Evolutionary conservation across 352 stramenopile species (phyloP), one percentile per base, ranked within the genome.

Genomic region (Phytophthora capsici): DNA sequence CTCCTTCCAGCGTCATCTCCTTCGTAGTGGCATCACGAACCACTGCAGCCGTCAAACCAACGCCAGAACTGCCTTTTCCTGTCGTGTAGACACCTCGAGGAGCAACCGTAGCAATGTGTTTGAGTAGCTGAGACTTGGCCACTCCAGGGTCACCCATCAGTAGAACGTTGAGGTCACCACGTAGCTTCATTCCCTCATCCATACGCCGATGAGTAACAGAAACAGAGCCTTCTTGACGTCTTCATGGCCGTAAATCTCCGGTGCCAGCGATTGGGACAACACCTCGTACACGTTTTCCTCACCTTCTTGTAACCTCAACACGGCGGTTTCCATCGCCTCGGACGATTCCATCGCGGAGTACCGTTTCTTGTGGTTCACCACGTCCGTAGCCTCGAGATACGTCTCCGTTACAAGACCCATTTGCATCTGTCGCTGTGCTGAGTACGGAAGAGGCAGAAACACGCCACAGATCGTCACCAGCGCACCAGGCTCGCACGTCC

Each of bases 191-290:
- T 10, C 97, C 84, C 71, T 96, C 87, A 60, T 96, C 87, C 82
- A 96, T 96, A 16, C 84, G 78, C 97, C 92, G 12, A 99, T 98
- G 20, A 99, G 88, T 60, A 99, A 91, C 40, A 99, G 77, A 10
- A 99, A 75, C 26, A 99, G 67, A 10, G 98, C 98, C 58, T 99
- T 99, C 84, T 99, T 99, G 10, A 99, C 97, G 78, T 99, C 96
- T 49, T 99, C 96, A 63, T 99, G 97, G 5, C 98, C 98, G 78
- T 98, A 99, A 51, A 99, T 99, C 86, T 99, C 98, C 0, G 98
- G 98, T 14, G 98, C 98, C 71, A 99, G 98, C 13, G 89, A 98
- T 54, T 92, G 82, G 6, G 97, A 96, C 3, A 99, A 74, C 56
- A 95, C 86, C 12, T 96, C 92, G 57, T 99, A 98, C 77, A 97